Percentiles rank a stretch among this genome's conserved stretches.
These are phyloP conservation scores for Oryza punctata DNA, from an alignment of 176 grass and related monocot genomes.

Conservation along the genomic window DNA sequence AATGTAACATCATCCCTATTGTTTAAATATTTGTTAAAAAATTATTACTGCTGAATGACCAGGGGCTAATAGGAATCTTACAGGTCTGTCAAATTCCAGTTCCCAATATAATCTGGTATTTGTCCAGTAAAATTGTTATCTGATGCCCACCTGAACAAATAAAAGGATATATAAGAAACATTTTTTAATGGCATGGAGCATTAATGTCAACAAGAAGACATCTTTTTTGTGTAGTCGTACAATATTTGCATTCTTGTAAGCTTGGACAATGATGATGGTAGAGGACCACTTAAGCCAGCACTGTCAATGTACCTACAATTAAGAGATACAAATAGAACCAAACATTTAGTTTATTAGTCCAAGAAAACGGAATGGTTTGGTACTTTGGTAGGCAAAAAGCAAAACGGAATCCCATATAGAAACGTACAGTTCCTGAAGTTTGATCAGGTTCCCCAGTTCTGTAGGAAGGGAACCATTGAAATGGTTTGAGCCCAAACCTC, in stretches of 20 bases:
- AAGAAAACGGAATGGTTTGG: not conserved
- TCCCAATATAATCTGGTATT: constrained; percentile 77
- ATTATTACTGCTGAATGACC: not conserved
- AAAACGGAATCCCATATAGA: not conserved
- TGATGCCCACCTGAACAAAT: constrained; percentile 54
- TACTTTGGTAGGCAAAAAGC: not conserved
- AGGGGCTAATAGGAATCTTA: constrained; percentile 40
- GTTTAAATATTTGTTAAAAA: not conserved
- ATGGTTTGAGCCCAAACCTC: constrained; percentile 56
- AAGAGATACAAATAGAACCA: constrained; percentile 1
- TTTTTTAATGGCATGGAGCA: not conserved
- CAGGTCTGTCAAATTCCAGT: constrained; percentile 48
- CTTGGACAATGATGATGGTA: constrained; percentile 63
- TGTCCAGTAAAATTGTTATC: constrained; percentile 77
- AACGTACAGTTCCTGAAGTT: constrained; percentile 62
- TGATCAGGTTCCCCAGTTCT: constrained; percentile 61
- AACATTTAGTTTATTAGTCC: not conserved
- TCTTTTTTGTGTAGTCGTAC: constrained; percentile 38
- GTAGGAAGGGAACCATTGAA: constrained; percentile 74
- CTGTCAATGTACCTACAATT: constrained; percentile 72
- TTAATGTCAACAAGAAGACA: not conserved
- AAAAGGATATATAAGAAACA: constrained; percentile 12
- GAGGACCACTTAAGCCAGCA: constrained; percentile 59
- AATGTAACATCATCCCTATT: not conserved
- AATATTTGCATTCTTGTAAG: constrained; percentile 48